Conservation (phyloP, 192 early-diverging fungal genomes). For the Coemansia sp. region DNA sequence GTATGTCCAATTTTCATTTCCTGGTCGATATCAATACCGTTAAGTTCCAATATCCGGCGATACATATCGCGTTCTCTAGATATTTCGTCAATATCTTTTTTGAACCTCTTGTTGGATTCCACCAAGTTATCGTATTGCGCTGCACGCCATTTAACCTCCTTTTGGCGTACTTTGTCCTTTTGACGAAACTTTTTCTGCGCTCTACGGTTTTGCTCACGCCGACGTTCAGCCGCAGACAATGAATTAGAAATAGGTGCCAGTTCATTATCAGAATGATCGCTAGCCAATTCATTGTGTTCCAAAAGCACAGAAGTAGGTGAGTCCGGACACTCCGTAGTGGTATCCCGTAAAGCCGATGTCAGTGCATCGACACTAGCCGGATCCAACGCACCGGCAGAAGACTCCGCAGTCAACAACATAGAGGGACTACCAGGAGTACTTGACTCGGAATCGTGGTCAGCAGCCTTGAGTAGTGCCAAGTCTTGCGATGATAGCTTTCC, state of each 20-base stretch:
- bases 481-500: constrained; percentile 45
- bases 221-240: constrained; percentile 44
- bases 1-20: neutral
- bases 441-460: no score
- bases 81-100: constrained; percentile 43
- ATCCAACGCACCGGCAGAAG: constrained; percentile 17
- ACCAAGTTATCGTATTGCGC: constrained; percentile 54
- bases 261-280: constrained; percentile 20
- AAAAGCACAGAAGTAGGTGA: constrained; percentile 3
- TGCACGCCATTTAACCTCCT: constrained; percentile 55
- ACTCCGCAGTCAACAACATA: neutral
- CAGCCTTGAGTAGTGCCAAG: constrained; percentile 24
- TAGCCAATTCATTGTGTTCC: constrained; percentile 17
- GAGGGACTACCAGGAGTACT: no score
- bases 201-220: constrained; percentile 56
- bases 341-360: constrained; percentile 36
- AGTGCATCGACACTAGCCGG: constrained; percentile 40
- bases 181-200: constrained; percentile 57
- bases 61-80: constrained; percentile 48
- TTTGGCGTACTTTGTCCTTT: constrained; percentile 58
- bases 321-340: neutral
- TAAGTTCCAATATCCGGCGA: constrained; percentile 34
- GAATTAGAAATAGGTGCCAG: constrained; percentile 18
- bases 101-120: constrained; percentile 51
- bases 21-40: constrained; percentile 31